Percentiles rank a stretch among this genome's conserved stretches.
Conservation (phyloP, 208 protist species). For the Trypanosoma cruzi region DNA sequence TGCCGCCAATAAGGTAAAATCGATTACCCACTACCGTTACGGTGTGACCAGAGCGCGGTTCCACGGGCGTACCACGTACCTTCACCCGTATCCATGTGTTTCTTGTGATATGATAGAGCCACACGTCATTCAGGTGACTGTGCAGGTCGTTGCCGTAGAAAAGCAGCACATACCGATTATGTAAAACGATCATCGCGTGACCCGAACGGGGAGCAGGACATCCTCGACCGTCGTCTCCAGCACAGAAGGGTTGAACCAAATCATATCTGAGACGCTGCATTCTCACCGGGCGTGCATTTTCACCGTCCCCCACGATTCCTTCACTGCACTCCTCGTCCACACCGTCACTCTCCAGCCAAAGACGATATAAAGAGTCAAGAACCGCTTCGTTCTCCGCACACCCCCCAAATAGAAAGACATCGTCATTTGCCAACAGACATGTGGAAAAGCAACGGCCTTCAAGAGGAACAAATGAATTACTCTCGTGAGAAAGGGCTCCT, state of each 20-base stretch:
- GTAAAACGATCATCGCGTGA: slow-evolving; percentile 17
- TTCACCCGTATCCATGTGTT: slow-evolving; percentile 20
- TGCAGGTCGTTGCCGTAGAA: slow-evolving; percentile 29
- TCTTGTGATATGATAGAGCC: slow-evolving; percentile 13
- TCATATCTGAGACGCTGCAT: slow-evolving; percentile 12
- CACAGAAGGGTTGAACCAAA: slow-evolving; percentile 6
- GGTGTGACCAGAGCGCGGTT: slow-evolving; percentile 26
- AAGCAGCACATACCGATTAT: slow-evolving; percentile 14
- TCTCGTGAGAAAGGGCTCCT: not conserved
- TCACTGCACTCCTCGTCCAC: not conserved
- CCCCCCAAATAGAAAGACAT: slow-evolving; percentile 22
- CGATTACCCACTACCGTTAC: slow-evolving; percentile 19
- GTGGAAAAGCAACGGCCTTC: slow-evolving; percentile 22
- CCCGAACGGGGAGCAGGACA: slow-evolving; percentile 8
- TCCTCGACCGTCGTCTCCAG: not conserved
- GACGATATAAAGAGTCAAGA: slow-evolving; percentile 16
- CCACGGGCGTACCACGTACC: slow-evolving; percentile 10
- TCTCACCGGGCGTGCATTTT: not conserved
- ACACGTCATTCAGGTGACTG: slow-evolving; percentile 21
- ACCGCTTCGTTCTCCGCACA: slow-evolving; percentile 9
- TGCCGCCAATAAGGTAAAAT: slow-evolving; percentile 31
- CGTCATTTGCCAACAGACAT: slow-evolving; percentile 10
- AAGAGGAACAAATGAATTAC: not conserved
- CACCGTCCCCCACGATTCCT: not conserved
- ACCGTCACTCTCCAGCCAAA: slow-evolving; percentile 7